Conservation (phyloP, 2,329 filamentous ascomycete genomes). For the Penicillium sp. region DNA sequence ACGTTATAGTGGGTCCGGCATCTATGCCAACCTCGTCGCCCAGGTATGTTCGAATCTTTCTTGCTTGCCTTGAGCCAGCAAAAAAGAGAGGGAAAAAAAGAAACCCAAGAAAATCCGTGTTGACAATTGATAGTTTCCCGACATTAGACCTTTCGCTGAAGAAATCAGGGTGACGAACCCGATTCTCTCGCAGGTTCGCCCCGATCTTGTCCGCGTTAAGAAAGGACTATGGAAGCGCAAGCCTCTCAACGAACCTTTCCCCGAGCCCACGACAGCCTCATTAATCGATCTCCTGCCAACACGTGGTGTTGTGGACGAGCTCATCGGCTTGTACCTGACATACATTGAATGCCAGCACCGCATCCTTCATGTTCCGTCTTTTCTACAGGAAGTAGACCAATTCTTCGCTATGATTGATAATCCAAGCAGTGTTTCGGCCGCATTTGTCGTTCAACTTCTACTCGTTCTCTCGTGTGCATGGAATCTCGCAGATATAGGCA, state of each 20-base stretch:
- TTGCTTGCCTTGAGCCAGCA: neutral
- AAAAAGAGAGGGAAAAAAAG: neutral
- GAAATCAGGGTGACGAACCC: conserved; percentile 43
- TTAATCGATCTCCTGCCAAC: conserved; percentile 41
- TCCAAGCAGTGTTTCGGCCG: conserved; percentile 31
- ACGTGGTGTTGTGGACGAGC: conserved; percentile 40
- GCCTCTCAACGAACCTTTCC: conserved; percentile 34
- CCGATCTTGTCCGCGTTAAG: conserved; percentile 39
- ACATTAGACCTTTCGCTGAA: conserved; percentile 42
- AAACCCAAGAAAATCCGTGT: neutral
- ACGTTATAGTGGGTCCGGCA: conserved; percentile 47
- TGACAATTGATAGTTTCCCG: conserved; percentile 36
- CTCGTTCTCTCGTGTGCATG: conserved; percentile 44
- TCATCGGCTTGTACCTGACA: conserved; percentile 43
- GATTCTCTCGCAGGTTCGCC: conserved; percentile 38
- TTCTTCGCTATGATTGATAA: conserved; percentile 38
- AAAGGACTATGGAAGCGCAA: conserved; percentile 35
- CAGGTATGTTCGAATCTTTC: conserved; percentile 34
- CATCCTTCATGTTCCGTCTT: conserved; percentile 47
- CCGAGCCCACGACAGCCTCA: conserved; percentile 33
- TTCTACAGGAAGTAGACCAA: conserved; percentile 41
- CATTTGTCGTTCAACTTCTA: conserved; percentile 42
- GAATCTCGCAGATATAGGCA: conserved; percentile 38
- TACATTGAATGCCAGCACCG: conserved; percentile 46
- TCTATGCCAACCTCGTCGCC: conserved; percentile 43